These are phyloP conservation scores for Metarhizium rileyi DNA, from an alignment of 2,329 filamentous ascomycete species.

Conservation along the genomic window DNA sequence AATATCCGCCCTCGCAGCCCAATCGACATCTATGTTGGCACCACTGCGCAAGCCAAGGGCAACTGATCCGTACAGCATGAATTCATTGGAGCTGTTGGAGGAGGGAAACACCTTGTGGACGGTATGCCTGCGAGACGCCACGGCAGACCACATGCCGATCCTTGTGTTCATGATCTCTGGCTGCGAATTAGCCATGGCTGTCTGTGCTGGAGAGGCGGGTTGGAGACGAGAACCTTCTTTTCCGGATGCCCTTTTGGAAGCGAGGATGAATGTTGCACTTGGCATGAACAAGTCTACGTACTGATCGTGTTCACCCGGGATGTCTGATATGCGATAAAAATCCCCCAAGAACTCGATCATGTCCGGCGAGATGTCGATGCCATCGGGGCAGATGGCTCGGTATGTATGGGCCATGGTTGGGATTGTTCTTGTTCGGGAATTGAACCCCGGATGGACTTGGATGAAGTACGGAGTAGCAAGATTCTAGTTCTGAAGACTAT, in stretches of 20 bases:
- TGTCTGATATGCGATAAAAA: conserved; percentile 23
- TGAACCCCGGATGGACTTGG: too few species aligned
- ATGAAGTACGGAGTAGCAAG: too few species aligned
- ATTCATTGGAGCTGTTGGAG: conserved; percentile 15
- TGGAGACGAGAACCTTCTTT: conserved; percentile 12
- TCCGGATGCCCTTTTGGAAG: conserved; percentile 16
- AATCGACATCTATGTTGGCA: conserved; percentile 31
- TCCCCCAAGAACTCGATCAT: conserved; percentile 17
- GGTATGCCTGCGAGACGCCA: conserved; percentile 19
- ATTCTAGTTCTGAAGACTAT: too few species aligned
- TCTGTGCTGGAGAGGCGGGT: not conserved
- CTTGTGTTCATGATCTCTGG: conserved; percentile 20
- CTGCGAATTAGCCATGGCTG: not conserved
- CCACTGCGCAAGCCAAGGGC: conserved; percentile 18
- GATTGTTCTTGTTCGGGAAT: not conserved
- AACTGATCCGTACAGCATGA: conserved; percentile 24
- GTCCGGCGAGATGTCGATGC: conserved; percentile 11
- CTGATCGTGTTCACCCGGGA: conserved; percentile 16
- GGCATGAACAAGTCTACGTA: conserved; percentile 19
- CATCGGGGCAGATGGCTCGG: conserved; percentile 12
- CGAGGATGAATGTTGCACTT: conserved; percentile 22
- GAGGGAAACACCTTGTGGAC: conserved; percentile 22
- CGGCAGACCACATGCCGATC: conserved; percentile 20
- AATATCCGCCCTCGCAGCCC: conserved; percentile 45
- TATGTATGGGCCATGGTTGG: conserved; percentile 9